Conservation (phyloP, 31 red algal species). For the Bonnemaisonia californica region DNA sequence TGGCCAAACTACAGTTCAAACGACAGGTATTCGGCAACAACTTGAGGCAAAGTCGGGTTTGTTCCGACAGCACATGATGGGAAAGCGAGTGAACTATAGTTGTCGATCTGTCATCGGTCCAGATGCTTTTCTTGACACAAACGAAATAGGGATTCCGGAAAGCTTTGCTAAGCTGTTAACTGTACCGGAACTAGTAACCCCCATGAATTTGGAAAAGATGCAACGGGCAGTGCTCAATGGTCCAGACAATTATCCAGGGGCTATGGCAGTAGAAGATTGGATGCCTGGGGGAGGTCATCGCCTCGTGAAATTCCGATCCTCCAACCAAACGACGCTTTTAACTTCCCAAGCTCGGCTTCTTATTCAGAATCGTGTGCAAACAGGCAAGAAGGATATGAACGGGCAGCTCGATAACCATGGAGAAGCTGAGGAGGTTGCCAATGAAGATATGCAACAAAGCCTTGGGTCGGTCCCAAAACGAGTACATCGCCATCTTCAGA, state of each 20-base stretch:
- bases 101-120: slow-evolving; percentile 98
- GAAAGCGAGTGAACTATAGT: slow-evolving; percentile 96
- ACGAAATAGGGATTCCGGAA: slow-evolving; percentile 93
- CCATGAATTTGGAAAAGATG: slow-evolving; percentile 68
- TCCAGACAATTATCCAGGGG: slow-evolving; percentile 81
- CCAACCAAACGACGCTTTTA: background rate
- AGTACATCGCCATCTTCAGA: slow-evolving; percentile 88
- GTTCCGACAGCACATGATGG: slow-evolving; percentile 99
- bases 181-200: slow-evolving; percentile 72
- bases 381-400: slow-evolving; percentile 17
- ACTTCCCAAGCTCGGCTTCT: slow-evolving; percentile 65
- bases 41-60: slow-evolving; percentile 91
- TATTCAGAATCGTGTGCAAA: slow-evolving; percentile 49
- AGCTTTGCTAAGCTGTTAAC: slow-evolving; percentile 91
- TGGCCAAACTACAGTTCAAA: slow-evolving; percentile 23
- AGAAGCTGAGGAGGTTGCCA: background rate
- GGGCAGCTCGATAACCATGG: background rate
- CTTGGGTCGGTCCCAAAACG: slow-evolving; percentile 51
- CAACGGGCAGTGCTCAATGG: slow-evolving; percentile 73
- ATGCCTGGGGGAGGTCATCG: slow-evolving; percentile 26
- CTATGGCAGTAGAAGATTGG: slow-evolving; percentile 79
- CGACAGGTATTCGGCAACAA: slow-evolving; percentile 89
- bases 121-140: slow-evolving; percentile 95
- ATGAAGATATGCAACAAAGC: background rate
- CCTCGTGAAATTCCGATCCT: slow-evolving; percentile 28